A percentile compares a stretch with the other conserved stretches of the same genome.
Conservation (phyloP, 495 filamentous ascomycete species). For the Xylaria grammica region DNA sequence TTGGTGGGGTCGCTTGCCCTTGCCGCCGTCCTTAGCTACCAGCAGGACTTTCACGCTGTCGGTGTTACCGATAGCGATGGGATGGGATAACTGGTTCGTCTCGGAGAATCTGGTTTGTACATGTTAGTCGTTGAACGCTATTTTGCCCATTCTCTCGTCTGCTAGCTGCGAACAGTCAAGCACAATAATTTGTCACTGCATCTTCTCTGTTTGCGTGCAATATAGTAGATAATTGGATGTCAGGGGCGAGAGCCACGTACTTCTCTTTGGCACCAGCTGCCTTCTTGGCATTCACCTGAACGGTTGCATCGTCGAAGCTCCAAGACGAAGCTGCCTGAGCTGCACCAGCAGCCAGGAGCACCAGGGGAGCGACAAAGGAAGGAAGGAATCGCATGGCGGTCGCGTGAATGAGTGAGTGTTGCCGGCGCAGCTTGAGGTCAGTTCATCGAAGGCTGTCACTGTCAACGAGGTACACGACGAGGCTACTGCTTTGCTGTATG, state of each 20-base stretch:
- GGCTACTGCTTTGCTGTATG: neutral
- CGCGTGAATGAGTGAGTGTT: neutral
- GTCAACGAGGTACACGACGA: slow-evolving; percentile 4
- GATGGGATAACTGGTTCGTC: slow-evolving; percentile 65
- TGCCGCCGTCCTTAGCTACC: slow-evolving; percentile 78
- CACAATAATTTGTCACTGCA: too few species aligned
- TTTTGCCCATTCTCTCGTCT: too few species aligned
- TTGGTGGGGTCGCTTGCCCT: slow-evolving; percentile 85
- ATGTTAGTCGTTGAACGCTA: slow-evolving; percentile 20
- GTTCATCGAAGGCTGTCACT: slow-evolving; percentile 10
- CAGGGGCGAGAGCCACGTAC: slow-evolving; percentile 52
- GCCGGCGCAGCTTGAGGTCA: neutral
- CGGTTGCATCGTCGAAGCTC: slow-evolving; percentile 83
- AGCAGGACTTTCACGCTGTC: slow-evolving; percentile 84
- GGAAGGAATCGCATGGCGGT: slow-evolving; percentile 55
- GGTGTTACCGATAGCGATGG: slow-evolving; percentile 66
- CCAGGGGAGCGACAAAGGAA: slow-evolving; percentile 53
- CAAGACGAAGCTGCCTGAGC: slow-evolving; percentile 73
- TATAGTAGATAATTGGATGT: neutral
- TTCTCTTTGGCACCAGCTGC: slow-evolving; percentile 73
- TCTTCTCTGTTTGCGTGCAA: too few species aligned
- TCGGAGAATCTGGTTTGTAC: slow-evolving; percentile 60
- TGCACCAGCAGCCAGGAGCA: slow-evolving; percentile 52
- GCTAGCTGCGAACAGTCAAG: too few species aligned
- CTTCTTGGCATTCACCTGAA: slow-evolving; percentile 74